Evolutionary conservation across 768 basidiomycete species (phyloP), one percentile per base, ranked within the genome.

Genomic region (Boletus sensibilis): DNA sequence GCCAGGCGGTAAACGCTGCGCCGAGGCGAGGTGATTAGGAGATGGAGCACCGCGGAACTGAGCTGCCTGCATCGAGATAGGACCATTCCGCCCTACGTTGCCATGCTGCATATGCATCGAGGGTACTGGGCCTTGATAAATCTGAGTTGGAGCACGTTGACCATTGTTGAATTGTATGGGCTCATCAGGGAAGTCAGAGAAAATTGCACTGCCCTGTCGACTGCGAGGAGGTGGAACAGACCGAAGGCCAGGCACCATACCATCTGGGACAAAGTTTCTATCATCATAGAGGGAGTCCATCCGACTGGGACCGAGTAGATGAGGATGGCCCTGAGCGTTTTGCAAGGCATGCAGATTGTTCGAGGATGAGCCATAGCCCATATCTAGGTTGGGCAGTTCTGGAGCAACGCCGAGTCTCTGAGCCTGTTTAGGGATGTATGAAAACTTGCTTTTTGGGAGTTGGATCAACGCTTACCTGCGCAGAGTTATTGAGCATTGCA

Each of bases 171-270:
- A 86, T 47, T 83, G 82, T 34, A 86, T 63, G 0, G 79, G 68
- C 23, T 92, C 90, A 23, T 92, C 90, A 25, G 82, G 63, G 16
- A 79, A 75, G 31, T 90, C 90, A 37, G 80, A 70, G 63, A 82
- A 85, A 53, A 83, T 73, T 4, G 76, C 72, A 34, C 74, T 73
- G 57, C 77, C 76, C 58, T 88, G 84, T 45, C 87, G 79, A 64
- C 74, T 79, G 57, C 88, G 81, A 53, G 84, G 80, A 41, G 84
- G 82, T 45, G 81, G 83, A 38, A 78, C 79, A 31, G 86, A 79
- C 38, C 91, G 85, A 33, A 93, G 78, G 10, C 90, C 92, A 25
- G 92, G 90, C 16, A 93, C 91, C 82, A 93, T 84, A 29, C 88
- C 88, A 72, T 93, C 89, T 11, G 91, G 88, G 25, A 90, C 81